phyloP scores from a whole-genome alignment of 2,329 filamentous ascomycete genomes.

The Sporothrix pallida region DNA sequence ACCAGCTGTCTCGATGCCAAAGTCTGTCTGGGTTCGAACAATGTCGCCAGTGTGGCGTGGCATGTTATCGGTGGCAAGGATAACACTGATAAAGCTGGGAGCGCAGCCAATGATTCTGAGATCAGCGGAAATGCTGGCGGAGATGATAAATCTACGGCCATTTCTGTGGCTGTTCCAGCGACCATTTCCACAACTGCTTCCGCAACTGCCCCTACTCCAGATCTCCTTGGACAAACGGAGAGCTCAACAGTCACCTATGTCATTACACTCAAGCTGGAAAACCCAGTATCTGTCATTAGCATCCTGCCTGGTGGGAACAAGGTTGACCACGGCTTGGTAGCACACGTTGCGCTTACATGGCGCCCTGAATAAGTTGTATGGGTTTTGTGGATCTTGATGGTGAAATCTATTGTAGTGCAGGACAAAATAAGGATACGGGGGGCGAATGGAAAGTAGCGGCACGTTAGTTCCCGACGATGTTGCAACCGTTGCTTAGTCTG shows the following conservation, averaged over 20 bases:
- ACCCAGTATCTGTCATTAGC: background rate
- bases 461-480: background rate
- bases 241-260: background rate
- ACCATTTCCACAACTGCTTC: no score
- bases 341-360: background rate
- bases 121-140: background rate
- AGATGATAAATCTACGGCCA: background rate
- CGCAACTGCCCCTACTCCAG: no score
- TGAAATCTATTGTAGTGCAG: background rate
- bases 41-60: conserved; percentile 41
- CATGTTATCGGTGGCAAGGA: background rate
- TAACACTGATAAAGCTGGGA: background rate
- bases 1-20: conserved; percentile 39
- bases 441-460: background rate
- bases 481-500: background rate
- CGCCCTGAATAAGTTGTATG: background rate
- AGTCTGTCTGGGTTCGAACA: conserved; percentile 40
- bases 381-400: no score
- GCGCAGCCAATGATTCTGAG: background rate
- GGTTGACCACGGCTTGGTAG: background rate
- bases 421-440: background rate
- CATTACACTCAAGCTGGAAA: background rate
- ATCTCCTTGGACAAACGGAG: no score
- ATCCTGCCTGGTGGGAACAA: background rate
- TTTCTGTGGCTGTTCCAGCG: background rate